phyloP scores from a whole-genome alignment of 768 basidiomycete species.

The Dendrothele bispora region DNA sequence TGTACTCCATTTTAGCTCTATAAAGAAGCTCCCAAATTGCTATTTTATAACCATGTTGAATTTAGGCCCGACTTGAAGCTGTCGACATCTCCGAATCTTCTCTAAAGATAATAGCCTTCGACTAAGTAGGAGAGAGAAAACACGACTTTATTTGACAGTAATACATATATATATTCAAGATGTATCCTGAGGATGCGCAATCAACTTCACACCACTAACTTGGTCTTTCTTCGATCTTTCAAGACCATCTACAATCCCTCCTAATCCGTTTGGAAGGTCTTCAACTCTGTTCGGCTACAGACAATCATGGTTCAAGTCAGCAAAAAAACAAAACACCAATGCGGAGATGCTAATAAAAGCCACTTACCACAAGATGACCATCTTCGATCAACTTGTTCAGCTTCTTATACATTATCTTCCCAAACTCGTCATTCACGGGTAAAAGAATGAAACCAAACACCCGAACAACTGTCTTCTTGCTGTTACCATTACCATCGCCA shows the following conservation, averaged over 20 bases:
- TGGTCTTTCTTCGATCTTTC: background rate
- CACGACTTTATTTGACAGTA: too few species aligned
- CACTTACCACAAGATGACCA: background rate
- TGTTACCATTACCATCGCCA: background rate
- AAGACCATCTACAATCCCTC: background rate
- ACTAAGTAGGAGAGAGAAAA: too few species aligned
- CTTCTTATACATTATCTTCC: slow-evolving; percentile 1
- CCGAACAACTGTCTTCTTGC: background rate
- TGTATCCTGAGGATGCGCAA: slow-evolving; percentile 1
- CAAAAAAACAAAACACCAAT: background rate
- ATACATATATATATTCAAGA: too few species aligned
- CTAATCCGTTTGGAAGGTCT: slow-evolving; percentile 1
- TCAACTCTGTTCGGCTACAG: slow-evolving; percentile 2
- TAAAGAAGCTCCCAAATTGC: too few species aligned
- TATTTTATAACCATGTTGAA: too few species aligned
- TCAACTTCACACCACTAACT: slow-evolving; percentile 5
- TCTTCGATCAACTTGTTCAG: background rate
- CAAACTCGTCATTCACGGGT: background rate
- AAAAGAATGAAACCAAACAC: background rate
- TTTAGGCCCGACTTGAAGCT: too few species aligned
- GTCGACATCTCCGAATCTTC: too few species aligned
- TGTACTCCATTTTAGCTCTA: too few species aligned
- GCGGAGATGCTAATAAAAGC: background rate
- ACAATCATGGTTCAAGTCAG: too few species aligned
- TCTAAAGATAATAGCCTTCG: too few species aligned